Conservation (phyloP, 345 rosid species). For the Salix udensis region DNA sequence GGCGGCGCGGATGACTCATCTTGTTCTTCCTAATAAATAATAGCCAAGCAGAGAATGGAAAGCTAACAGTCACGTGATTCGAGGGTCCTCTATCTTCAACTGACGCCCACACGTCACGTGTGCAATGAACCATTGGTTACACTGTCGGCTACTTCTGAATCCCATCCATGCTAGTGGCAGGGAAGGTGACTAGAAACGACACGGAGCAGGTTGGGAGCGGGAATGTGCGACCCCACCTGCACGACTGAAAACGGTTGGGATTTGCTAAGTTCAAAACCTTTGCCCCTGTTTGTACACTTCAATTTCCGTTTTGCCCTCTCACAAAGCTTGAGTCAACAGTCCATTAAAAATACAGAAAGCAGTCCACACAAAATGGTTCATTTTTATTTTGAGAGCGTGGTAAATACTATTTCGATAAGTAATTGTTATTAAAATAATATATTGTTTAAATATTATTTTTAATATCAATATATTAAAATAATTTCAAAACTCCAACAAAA, state of each 20-base stretch:
- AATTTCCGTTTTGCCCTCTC: not conserved
- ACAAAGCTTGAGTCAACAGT: not conserved
- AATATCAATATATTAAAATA: too few species aligned
- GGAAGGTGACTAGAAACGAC: not conserved
- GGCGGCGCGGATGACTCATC: too few species aligned
- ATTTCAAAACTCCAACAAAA: too few species aligned
- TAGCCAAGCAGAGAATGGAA: too few species aligned
- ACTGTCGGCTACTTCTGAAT: not conserved
- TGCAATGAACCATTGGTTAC: not conserved
- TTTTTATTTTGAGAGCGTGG: too few species aligned
- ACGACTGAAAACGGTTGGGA: not conserved
- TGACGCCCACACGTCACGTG: not conserved
- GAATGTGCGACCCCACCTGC: not conserved
- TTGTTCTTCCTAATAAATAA: too few species aligned
- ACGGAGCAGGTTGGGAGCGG: not conserved
- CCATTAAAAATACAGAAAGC: too few species aligned
- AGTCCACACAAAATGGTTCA: too few species aligned
- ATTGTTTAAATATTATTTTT: too few species aligned
- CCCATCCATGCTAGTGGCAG: not conserved
- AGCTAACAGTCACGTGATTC: not conserved
- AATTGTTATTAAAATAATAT: too few species aligned
- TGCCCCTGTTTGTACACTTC: not conserved
- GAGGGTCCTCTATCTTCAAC: not conserved
- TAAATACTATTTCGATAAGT: too few species aligned
- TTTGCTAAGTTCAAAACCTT: not conserved